These are phyloP conservation scores for Magnaporthiopsis incrustans DNA, from an alignment of 2,329 filamentous ascomycete genomes.

Conservation along the genomic window DNA sequence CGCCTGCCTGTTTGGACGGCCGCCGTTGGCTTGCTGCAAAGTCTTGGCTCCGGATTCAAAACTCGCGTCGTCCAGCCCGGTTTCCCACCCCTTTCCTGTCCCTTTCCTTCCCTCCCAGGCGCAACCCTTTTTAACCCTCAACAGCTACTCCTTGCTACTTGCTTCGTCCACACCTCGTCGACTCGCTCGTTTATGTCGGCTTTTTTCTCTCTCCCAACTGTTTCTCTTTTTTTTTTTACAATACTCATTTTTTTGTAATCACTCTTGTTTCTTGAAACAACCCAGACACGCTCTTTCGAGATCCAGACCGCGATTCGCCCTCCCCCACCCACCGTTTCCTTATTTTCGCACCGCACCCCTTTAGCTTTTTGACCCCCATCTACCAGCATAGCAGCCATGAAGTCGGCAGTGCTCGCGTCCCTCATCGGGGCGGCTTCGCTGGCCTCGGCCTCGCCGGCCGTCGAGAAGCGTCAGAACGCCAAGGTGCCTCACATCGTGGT, in stretches of 20 bases:
- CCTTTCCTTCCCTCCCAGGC: not conserved
- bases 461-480: slow-evolving; percentile 38
- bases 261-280: slow-evolving; percentile 6
- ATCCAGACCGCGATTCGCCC: not conserved
- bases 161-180: slow-evolving; percentile 1
- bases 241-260: slow-evolving; percentile 7
- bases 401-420: slow-evolving; percentile 36
- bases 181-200: slow-evolving; percentile 8
- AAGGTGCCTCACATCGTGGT: slow-evolving; percentile 39
- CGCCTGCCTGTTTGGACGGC: too few species aligned
- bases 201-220: not conserved
- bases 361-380: not conserved
- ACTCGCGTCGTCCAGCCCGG: slow-evolving; percentile 12
- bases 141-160: not conserved
- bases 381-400: slow-evolving; percentile 31
- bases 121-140: not conserved
- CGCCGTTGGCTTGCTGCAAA: not conserved
- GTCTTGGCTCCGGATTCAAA: slow-evolving; percentile 6
- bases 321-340: slow-evolving; percentile 2
- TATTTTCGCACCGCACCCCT: not conserved
- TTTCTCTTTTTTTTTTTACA: not conserved
- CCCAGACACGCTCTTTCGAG: slow-evolving; percentile 3
- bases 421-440: slow-evolving; percentile 35
- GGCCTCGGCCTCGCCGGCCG: slow-evolving; percentile 38
- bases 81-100: slow-evolving; percentile 6